phyloP scores from a whole-genome alignment of 257 asterid species.

The Penstemon barbatus region DNA sequence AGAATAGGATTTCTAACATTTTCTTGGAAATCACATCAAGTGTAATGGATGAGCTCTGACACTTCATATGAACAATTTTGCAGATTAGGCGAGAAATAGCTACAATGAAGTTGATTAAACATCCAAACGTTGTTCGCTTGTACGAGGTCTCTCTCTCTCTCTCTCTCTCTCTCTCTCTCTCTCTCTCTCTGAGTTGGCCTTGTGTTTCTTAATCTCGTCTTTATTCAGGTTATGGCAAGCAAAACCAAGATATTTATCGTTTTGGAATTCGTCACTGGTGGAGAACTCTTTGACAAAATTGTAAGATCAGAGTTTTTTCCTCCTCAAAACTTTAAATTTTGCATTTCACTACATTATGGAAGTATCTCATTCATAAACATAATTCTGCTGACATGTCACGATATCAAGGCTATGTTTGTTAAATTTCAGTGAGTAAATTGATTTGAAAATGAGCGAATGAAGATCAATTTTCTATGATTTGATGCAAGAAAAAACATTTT shows the following conservation, averaged over 20 bases:
- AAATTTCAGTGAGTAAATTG: neutral
- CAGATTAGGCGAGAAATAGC: slow-evolving; percentile 93
- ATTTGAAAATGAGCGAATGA: no score
- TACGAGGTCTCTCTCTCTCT: slow-evolving; percentile 56
- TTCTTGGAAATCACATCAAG: neutral
- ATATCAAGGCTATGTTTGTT: neutral
- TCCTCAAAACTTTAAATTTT: neutral
- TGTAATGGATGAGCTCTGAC: slow-evolving; percentile 18
- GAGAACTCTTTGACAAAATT: slow-evolving; percentile 96
- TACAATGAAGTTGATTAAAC: slow-evolving; percentile 83
- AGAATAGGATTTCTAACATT: neutral
- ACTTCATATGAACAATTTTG: slow-evolving; percentile 23
- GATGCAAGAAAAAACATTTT: no score
- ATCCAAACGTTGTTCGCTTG: slow-evolving; percentile 76
- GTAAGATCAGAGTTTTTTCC: slow-evolving; percentile 43
- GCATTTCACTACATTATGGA: neutral
- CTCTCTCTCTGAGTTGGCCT: slow-evolving; percentile 11
- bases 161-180: slow-evolving; percentile 6
- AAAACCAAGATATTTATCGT: slow-evolving; percentile 90
- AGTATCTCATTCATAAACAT: neutral
- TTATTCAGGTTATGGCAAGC: slow-evolving; percentile 88
- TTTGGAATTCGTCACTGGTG: slow-evolving; percentile 84
- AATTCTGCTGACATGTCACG: neutral
- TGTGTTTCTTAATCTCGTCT: neutral
- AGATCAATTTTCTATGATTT: no score